These are phyloP conservation scores for Phytophthora parvispora DNA, from an alignment of 352 stramenopile genomes.

Conservation along the genomic window DNA sequence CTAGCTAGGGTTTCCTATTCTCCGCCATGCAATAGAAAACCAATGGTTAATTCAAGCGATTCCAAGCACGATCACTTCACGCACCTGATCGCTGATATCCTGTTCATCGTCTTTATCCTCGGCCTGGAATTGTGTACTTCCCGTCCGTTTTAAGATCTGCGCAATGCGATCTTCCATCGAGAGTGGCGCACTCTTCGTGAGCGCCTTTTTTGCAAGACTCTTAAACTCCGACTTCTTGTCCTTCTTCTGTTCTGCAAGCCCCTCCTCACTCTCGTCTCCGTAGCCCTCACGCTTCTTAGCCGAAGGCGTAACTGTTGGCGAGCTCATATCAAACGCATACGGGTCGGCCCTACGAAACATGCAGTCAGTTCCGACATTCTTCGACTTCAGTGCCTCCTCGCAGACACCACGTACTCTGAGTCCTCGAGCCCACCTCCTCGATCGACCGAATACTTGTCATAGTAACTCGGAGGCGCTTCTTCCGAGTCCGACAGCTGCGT, in stretches of 20 bases:
- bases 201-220: conserved; percentile 34
- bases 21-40: neutral
- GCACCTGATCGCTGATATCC: conserved; percentile 26
- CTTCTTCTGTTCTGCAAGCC: conserved; percentile 26
- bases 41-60: neutral
- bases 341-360: conserved; percentile 61
- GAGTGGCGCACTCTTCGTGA: conserved; percentile 26
- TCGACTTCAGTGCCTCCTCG: neutral
- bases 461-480: conserved; percentile 69
- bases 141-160: conserved; percentile 82
- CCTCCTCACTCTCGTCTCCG: conserved; percentile 29
- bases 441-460: conserved; percentile 32
- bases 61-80: neutral
- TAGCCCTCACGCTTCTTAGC: neutral
- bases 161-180: conserved; percentile 82
- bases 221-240: conserved; percentile 45
- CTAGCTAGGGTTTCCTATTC: conserved; percentile 10
- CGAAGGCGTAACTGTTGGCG: conserved; percentile 34
- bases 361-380: conserved; percentile 9
- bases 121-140: conserved; percentile 52
- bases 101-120: conserved; percentile 35
- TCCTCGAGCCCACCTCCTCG: conserved; percentile 15
- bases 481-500: conserved; percentile 56
- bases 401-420: conserved; percentile 34
- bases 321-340: conserved; percentile 78